Conservation (phyloP, 306 rosid species). For the Sesbania bispinosa region DNA sequence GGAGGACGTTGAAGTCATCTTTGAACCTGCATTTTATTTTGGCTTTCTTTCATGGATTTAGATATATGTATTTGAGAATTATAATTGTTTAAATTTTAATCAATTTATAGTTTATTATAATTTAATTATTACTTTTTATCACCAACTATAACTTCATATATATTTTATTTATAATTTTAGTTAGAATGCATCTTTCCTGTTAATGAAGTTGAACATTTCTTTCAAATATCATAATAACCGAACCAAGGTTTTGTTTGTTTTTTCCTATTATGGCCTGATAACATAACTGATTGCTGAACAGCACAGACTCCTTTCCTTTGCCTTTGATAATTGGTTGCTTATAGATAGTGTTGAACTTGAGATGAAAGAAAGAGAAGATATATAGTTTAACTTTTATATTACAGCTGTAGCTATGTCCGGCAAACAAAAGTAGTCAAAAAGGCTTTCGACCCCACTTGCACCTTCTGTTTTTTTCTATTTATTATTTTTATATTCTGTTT, state of each 20-base stretch:
- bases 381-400: slow-evolving; percentile 11
- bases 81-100: no score
- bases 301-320: not conserved
- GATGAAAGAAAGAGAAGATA: not conserved
- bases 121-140: no score
- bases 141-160: no score
- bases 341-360: slow-evolving; percentile 24
- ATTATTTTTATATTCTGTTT: not conserved
- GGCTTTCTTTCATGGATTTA: not conserved
- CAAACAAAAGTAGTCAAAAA: slow-evolving; percentile 53
- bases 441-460: slow-evolving; percentile 39
- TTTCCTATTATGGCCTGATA: not conserved
- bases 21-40: slow-evolving; percentile 2
- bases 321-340: slow-evolving; percentile 5
- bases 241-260: not conserved
- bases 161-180: no score
- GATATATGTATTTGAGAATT: no score
- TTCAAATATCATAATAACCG: not conserved
- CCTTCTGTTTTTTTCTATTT: not conserved
- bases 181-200: no score
- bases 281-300: not conserved
- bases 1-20: slow-evolving; percentile 48
- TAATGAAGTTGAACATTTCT: not conserved
- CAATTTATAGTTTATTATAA: no score
- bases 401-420: slow-evolving; percentile 47